Base-by-base conservation (phyloP, 192 early-diverging fungal species). In the Entomortierella chlamydospora region DNA sequence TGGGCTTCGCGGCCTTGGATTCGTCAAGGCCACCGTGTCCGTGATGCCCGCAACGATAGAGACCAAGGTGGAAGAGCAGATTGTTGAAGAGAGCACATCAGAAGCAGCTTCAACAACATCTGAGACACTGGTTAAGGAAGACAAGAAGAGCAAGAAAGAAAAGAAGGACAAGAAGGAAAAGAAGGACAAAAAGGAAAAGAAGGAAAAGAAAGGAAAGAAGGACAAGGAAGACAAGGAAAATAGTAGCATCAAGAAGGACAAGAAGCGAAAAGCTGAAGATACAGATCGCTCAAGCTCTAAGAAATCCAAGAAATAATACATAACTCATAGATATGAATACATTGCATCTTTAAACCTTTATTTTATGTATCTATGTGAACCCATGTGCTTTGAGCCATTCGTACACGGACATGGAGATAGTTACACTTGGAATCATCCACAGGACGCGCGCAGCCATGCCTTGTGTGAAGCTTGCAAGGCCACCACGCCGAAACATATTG, bases 341-440 rank as follows among this genome's bases (percentile, higher is more conserved):
- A n/a, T n/a, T n/a, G n/a, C n/a, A n/a, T n/a, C n/a, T n/a, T n/a
- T n/a, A n/a, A n/a, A n/a, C n/a, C n/a, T n/a, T n/a, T n/a, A n/a
- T n/a, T n/a, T n/a, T n/a, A n/a, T n/a, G n/a, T n/a, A n/a, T n/a
- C 53, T 41, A 73, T 61, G 50, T 51, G 15, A 77, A 51, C 0
- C 56, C 68, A n/a, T 79, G 18, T 28, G 57, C 53, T 37, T 94
- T 94, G 31, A 95, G 53, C 52, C 82, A 68, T 64, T 95, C 94
- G 81, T 89, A 95, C 39, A 88, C 70, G 1, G 92, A 90, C 89
- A 95, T 92, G 31, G 84, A 87, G 42, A 95, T 86, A 2, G 91
- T 85, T 25, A 91, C 86, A 31, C 84, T 87, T 12, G 94, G 94
- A 22, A 89, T 83, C 47, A 88, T 83, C 90, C 91, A 94, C 20